Percentiles rank a stretch among this genome's conserved stretches.
Evolutionary conservation across 345 rosid species (phyloP).

Genomic region (Ricinus communis): DNA sequence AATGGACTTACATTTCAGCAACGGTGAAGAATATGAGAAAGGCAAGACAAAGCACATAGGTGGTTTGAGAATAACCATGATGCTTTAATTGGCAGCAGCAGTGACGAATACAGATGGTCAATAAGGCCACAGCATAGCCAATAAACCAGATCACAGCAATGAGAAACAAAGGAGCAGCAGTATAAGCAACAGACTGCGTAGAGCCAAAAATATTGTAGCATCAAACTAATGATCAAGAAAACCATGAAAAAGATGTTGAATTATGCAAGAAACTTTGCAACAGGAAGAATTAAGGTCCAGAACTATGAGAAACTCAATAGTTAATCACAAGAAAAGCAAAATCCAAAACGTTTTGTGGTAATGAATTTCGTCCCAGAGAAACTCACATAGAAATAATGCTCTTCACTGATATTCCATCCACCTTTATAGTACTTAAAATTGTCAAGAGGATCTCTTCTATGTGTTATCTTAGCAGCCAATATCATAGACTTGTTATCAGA

Average conservation of each 20-base stretch:
- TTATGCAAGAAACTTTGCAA: too few relatives aligned
- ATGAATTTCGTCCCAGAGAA: not conserved
- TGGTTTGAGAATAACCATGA: conserved; percentile 20
- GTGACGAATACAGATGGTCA: conserved; percentile 15
- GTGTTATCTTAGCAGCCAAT: conserved; percentile 31
- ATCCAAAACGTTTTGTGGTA: too few relatives aligned
- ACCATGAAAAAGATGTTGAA: too few relatives aligned
- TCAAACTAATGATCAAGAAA: too few relatives aligned
- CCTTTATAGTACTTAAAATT: conserved; percentile 27
- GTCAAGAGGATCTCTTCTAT: conserved; percentile 23
- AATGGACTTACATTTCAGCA: conserved; percentile 12
- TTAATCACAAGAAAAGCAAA: not conserved
- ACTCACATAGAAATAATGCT: conserved; percentile 25
- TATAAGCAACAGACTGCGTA: conserved; percentile 22
- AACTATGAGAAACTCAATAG: not conserved
- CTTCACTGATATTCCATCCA: conserved; percentile 28
- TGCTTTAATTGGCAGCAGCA: conserved; percentile 20
- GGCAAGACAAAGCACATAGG: conserved; percentile 16
- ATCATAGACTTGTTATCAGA: conserved; percentile 17
- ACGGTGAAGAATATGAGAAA: conserved; percentile 24
- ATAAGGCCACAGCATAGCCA: conserved; percentile 10
- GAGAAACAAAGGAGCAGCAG: conserved; percentile 19
- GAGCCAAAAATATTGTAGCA: not conserved
- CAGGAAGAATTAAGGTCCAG: not conserved
- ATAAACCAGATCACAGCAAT: conserved; percentile 24